Evolutionary conservation across 306 rosid genomes (phyloP).

Genomic region (Gillenia trifoliata): DNA sequence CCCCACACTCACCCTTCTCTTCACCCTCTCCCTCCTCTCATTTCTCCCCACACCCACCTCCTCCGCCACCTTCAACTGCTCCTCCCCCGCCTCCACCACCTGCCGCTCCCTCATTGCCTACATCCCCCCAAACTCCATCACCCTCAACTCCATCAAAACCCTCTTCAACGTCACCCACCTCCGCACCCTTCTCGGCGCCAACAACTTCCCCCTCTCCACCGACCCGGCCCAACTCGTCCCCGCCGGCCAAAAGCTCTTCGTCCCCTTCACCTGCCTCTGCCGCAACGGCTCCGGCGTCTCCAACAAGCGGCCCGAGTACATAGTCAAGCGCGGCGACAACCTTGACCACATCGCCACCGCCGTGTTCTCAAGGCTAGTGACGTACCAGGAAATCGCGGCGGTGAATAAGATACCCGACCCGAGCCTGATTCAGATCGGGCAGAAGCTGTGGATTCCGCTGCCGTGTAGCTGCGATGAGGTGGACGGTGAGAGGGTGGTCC

Average conservation of each 20-base stretch:
- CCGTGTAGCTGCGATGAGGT: constrained; percentile 91
- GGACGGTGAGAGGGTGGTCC: constrained; percentile 41
- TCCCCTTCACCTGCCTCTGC: constrained; percentile 72
- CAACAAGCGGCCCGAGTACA: constrained; percentile 37
- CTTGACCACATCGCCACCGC: constrained; percentile 43
- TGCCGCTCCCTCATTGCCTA: constrained; percentile 50
- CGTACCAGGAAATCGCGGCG: constrained; percentile 30
- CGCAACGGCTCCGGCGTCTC: constrained; percentile 42
- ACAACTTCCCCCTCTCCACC: constrained; percentile 33
- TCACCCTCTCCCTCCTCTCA: constrained; percentile 4
- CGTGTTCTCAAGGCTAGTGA: constrained; percentile 34
- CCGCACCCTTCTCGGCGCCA: constrained; percentile 52
- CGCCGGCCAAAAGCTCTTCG: constrained; percentile 12
- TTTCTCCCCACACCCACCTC: constrained; percentile 7
- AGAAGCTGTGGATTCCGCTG: constrained; percentile 54
- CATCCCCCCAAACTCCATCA: constrained; percentile 37
- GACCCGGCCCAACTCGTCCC: background rate
- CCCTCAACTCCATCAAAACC: constrained; percentile 30
- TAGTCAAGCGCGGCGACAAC: constrained; percentile 29
- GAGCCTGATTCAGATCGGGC: constrained; percentile 23
- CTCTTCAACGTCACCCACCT: constrained; percentile 64
- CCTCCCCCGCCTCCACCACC: constrained; percentile 4
- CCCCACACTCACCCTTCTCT: constrained; percentile 11
- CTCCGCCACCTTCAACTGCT: constrained; percentile 53
- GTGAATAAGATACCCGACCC: constrained; percentile 25